phyloP scores from a whole-genome alignment of 2,329 filamentous ascomycete species.

The Byssothecium circinans region DNA sequence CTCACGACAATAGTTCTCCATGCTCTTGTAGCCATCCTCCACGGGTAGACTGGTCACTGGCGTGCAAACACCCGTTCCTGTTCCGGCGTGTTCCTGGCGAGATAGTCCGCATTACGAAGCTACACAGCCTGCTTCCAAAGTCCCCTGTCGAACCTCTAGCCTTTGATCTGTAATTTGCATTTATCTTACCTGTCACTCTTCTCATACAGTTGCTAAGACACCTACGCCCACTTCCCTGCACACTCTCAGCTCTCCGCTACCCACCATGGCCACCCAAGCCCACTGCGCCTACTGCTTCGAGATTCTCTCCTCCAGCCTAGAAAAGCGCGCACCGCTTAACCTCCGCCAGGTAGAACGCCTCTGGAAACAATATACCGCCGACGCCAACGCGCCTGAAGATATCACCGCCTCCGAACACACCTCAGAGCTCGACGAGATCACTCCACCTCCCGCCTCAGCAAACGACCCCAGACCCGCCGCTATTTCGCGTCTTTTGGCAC shows the following conservation, averaged over 20 bases:
- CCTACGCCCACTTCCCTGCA: not conserved
- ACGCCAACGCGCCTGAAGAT: not conserved
- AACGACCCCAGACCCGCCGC: slow-evolving; percentile 43
- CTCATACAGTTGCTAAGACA: not conserved
- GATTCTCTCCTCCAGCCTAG: slow-evolving; percentile 73
- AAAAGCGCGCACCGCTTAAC: slow-evolving; percentile 66
- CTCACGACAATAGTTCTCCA: slow-evolving; percentile 16
- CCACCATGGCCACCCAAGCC: slow-evolving; percentile 74
- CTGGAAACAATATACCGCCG: slow-evolving; percentile 59
- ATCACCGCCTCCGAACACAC: slow-evolving; percentile 16
- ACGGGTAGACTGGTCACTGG: slow-evolving; percentile 14
- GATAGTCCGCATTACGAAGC: slow-evolving; percentile 7
- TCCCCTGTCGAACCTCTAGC: not conserved
- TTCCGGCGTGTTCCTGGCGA: slow-evolving; percentile 13
- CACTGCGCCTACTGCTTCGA: slow-evolving; percentile 97
- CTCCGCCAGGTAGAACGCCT: slow-evolving; percentile 71
- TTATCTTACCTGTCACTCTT: slow-evolving; percentile 11
- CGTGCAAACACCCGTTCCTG: slow-evolving; percentile 6
- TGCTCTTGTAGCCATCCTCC: slow-evolving; percentile 32
- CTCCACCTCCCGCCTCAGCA: slow-evolving; percentile 12
- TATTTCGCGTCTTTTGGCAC: slow-evolving; percentile 49
- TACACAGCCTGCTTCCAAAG: slow-evolving; percentile 5
- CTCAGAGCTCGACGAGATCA: slow-evolving; percentile 41
- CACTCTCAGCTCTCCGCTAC: slow-evolving; percentile 2
- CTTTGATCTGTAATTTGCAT: not conserved